Evolutionary conservation across 1,284 basidiomycete genomes (phyloP).

Genomic region (Vanrija humicola): DNA sequence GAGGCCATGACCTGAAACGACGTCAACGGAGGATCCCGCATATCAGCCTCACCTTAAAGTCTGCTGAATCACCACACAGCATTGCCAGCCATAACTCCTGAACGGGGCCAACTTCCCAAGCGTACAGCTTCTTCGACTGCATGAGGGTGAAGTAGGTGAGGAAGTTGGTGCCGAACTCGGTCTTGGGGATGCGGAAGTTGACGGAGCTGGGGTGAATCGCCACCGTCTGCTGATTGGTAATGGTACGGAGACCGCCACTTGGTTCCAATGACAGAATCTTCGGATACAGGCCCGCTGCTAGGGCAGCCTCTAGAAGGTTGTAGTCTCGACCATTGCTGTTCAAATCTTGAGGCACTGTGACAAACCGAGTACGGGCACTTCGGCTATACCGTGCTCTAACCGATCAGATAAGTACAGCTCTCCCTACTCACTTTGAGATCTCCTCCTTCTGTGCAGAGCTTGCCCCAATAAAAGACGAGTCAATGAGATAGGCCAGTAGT

Average conservation of each 20-base stretch:
- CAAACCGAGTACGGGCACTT: conserved; percentile 66
- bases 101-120: conserved; percentile 92
- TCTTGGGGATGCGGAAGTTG: conserved; percentile 67
- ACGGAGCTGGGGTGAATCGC: conserved; percentile 79
- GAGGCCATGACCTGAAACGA: conserved; percentile 63
- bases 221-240: conserved; percentile 79
- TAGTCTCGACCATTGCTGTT: conserved; percentile 63
- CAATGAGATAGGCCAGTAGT: conserved; percentile 76
- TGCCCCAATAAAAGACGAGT: conserved; percentile 77
- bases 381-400: conserved; percentile 71
- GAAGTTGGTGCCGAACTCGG: conserved; percentile 70
- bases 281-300: conserved; percentile 86
- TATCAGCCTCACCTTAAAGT: conserved; percentile 67
- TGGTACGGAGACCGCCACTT: conserved; percentile 64
- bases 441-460: conserved; percentile 65
- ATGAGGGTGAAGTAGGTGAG: conserved; percentile 86
- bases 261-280: conserved; percentile 75
- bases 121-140: conserved; percentile 63
- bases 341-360: conserved; percentile 66
- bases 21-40: background rate
- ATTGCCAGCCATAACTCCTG: conserved; percentile 79
- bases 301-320: conserved; percentile 71
- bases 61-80: conserved; percentile 78
- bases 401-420: background rate
- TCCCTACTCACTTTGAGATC: conserved; percentile 59